Percentiles rank a stretch among this genome's conserved stretches.
phyloP scores from a whole-genome alignment of 371 early-diverging fungal species.

The Syncephalis fuscata region DNA sequence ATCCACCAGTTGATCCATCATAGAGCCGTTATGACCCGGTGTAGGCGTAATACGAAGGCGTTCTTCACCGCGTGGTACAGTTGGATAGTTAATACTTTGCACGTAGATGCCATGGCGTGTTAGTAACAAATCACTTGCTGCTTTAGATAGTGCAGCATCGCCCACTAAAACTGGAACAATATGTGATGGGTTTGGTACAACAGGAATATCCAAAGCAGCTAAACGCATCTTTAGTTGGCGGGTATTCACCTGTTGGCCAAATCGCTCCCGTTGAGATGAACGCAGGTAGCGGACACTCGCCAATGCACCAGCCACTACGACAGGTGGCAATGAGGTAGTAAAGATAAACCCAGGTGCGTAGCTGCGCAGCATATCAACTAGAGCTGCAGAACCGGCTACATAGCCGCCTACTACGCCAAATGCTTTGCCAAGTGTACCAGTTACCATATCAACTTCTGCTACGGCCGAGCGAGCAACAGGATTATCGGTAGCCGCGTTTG shows the following conservation, averaged over 20 bases:
- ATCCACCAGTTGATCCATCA: constrained; percentile 70
- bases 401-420: constrained; percentile 97
- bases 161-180: constrained; percentile 96
- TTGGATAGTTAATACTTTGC: constrained; percentile 95
- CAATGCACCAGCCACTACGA: constrained; percentile 79
- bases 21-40: constrained; percentile 73
- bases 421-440: constrained; percentile 96
- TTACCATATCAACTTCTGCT: constrained; percentile 90
- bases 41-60: constrained; percentile 95
- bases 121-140: constrained; percentile 82
- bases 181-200: constrained; percentile 95
- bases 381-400: constrained; percentile 74
- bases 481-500: constrained; percentile 26
- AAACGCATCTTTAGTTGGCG: constrained; percentile 71
- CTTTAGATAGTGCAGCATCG: constrained; percentile 84
- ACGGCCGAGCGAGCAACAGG: constrained; percentile 38
- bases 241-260: constrained; percentile 79
- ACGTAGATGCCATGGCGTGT: constrained; percentile 85
- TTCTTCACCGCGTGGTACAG: constrained; percentile 90
- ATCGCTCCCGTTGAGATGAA: constrained; percentile 64
- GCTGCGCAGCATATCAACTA: constrained; percentile 93
- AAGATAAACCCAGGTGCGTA: constrained; percentile 99
- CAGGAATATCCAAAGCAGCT: constrained; percentile 76
- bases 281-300: constrained; percentile 85
- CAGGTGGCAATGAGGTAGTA: constrained; percentile 94